Evolutionary conservation across 331 rosid genomes (phyloP), one percentile per base, ranked within the genome.

Genomic region (Phaseolus coccineus): DNA sequence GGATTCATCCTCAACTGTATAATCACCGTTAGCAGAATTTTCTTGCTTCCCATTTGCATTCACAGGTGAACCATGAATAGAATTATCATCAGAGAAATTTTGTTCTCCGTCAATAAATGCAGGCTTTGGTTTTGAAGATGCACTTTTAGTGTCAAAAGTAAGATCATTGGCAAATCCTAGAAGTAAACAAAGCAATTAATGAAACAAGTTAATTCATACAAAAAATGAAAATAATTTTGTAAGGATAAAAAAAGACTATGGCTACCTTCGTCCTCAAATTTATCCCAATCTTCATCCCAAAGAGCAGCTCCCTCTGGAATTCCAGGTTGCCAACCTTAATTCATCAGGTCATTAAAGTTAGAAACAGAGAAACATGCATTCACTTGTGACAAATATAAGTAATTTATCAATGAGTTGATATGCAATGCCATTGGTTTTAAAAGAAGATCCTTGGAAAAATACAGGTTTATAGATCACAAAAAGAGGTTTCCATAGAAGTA

Each of bases 211-310:
- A 88, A 47, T 28, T 73, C 42, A 81, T 7, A 69, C 59, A 79
- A 62, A 53, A 73, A 2, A 42, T 25, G 52, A 61, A 37, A 58
- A 51, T 22, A 61, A 44, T 11, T 22, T 12, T 37, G 2, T 2
- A 6, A 27, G 19, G 53, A 6, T 70, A 28, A 39, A 10, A 58
- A 44, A 69, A 22, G 37, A 51, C 55, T 14, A 72, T 65, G 71
- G 78, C 86, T 83, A 95, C 99, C 97, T 87, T 91, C 97, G 70
- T 95, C 99, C 85, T 95, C 99, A 73, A 95, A 95, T 83, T 95
- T 95, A 89, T 95, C 99, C 99, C 99, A 95, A 48, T 95, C 99
- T 87, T 95, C 99, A 79, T 95, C 99, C 99, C 98, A 95, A 68
- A 83, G 86, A 78, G 96, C 89, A 59, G 99, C 92, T 64, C 79